Percentiles rank a stretch among this genome's conserved stretches.
Conservation (phyloP, 805 yeast species). For the Wickerhamomyces chaumierensis region DNA sequence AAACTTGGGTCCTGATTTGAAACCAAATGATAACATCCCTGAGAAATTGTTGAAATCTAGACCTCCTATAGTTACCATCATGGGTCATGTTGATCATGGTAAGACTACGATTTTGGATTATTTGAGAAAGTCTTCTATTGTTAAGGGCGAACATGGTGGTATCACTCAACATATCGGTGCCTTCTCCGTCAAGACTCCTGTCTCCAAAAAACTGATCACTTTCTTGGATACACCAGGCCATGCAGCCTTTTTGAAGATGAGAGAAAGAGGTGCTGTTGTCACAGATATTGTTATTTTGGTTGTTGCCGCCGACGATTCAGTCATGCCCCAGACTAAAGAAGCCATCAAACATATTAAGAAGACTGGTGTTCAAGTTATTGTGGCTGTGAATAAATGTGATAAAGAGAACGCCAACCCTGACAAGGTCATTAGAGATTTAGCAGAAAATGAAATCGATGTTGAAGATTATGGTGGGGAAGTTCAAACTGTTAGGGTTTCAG, state of each 20-base stretch:
- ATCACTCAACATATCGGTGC: slow-evolving; percentile 98
- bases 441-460: slow-evolving; percentile 66
- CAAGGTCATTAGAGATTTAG: slow-evolving; percentile 66
- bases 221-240: slow-evolving; percentile 97
- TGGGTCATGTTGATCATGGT: slow-evolving; percentile 99
- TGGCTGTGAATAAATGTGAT: slow-evolving; percentile 90
- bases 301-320: slow-evolving; percentile 95
- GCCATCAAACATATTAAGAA: slow-evolving; percentile 88
- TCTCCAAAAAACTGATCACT: slow-evolving; percentile 66
- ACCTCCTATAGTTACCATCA: slow-evolving; percentile 92
- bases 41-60: slow-evolving; percentile 41
- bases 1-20: slow-evolving; percentile 31
- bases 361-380: slow-evolving; percentile 74
- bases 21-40: slow-evolving; percentile 39
- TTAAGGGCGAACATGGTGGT: slow-evolving; percentile 83
- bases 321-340: slow-evolving; percentile 94
- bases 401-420: slow-evolving; percentile 66
- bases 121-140: slow-evolving; percentile 76
- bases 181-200: slow-evolving; percentile 73
- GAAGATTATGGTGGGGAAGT: slow-evolving; percentile 95
- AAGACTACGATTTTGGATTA: slow-evolving; percentile 89
- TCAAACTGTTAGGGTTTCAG: slow-evolving; percentile 80
- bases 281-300: slow-evolving; percentile 90
- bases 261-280: slow-evolving; percentile 90
- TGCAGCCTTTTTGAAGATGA: slow-evolving; percentile 91